phyloP scores from a whole-genome alignment of 75 land plant genomes.

The Pinus tabuliformis region DNA sequence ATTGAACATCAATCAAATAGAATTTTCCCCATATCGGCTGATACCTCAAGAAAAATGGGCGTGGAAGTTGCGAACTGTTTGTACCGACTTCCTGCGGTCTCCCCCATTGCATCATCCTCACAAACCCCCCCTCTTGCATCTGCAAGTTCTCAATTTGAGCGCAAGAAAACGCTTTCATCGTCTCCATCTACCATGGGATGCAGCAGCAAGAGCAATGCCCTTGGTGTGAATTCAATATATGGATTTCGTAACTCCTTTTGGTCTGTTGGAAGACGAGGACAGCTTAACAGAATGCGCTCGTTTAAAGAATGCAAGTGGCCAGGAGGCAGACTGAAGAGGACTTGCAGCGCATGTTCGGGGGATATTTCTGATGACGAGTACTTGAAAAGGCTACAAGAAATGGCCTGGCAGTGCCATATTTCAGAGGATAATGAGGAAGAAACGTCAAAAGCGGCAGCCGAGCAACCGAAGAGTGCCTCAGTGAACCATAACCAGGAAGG shows the following conservation, averaged over 20 bases:
- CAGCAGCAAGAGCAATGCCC: neutral
- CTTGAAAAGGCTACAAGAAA: constrained; percentile 19
- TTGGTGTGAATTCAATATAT: neutral
- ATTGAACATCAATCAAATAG: neutral
- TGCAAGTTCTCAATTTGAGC: neutral
- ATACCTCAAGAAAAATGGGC: neutral
- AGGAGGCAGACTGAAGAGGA: constrained; percentile 2
- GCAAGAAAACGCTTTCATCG: neutral
- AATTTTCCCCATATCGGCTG: neutral
- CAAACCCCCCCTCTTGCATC: neutral
- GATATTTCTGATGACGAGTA: constrained; percentile 17
- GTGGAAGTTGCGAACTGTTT: constrained; percentile 10
- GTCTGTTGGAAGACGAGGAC: neutral
- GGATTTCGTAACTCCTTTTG: constrained; percentile 1
- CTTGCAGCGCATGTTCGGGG: constrained; percentile 24
- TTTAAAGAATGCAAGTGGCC: neutral
- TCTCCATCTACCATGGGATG: neutral
- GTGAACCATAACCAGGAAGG: neutral
- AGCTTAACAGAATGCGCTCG: neutral
- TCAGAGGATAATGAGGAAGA: constrained; percentile 1
- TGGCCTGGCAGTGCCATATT: constrained; percentile 10
- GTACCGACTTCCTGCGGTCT: neutral
- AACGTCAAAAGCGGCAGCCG: neutral
- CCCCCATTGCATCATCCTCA: too few relatives aligned
- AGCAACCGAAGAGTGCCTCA: neutral